Evolutionary conservation across 495 filamentous ascomycete species (phyloP), one percentile per base, ranked within the genome.

Genomic region (Trichoderma gamsii): DNA sequence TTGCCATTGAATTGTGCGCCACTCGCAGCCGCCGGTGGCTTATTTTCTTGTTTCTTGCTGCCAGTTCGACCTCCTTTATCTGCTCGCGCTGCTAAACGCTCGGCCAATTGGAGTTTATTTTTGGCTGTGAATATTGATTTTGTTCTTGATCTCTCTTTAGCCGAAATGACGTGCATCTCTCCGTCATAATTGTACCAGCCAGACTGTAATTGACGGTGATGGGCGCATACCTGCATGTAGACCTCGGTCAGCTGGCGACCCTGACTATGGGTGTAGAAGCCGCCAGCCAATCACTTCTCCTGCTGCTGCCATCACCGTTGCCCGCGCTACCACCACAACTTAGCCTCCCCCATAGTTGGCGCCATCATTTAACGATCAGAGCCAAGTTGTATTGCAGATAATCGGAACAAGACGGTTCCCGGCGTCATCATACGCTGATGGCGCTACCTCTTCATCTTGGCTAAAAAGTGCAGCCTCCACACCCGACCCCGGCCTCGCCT

Each of bases 11-110:
- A 6, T 38, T 9, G 44, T 49, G 44, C 44, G 44, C 44, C 44
- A 49, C n/a, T 49, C 44, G 44, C 44, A 49, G 44, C 44, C 44
- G n/a, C 44, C 44, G n/a, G 44, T 49, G 44, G 44, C 44, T 49
- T 29, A 29, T 29, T 29, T 29, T 29, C 29, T 29, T 29, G 1
- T 49, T 49, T n/a, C 35, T 9, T 9, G 4, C 35, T 38, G 35
- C 18, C n/a, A 52, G 9, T 23, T 52, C 18, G n/a, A 52, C 49
- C 49, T 52, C 49, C 49, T 23, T 38, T 23, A 52, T 52, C 25
- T 52, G 49, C 49, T 9, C 21, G 18, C 21, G 43, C 43, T 46
- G 43, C 43, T 18, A 23, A 7, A 16, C 4, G n/a, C n/a, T 56
- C 18, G 51, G 21, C 51, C 51, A 56, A 56, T 56, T 56, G 51